Evolutionary conservation across 169 alveolate genomes (phyloP), one percentile per base, ranked within the genome.

Genomic region (Plasmodium coatneyi): DNA sequence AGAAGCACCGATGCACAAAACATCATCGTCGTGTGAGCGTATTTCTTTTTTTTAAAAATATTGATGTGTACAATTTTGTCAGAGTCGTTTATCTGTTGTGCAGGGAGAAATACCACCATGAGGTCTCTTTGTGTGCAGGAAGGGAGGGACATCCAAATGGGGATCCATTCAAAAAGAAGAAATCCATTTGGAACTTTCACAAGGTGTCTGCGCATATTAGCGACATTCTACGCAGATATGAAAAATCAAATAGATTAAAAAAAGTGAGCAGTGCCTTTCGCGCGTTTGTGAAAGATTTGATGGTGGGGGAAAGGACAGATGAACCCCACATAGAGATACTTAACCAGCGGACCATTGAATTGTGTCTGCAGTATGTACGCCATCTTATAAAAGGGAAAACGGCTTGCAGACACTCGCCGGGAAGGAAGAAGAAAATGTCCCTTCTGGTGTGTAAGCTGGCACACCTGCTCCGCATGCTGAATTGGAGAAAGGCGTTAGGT

Each of bases 401-500:
- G 41, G 36, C 3, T 12, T 36, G 30, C 34, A 43, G 32, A 2
- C 54, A 34, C 10, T 19, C 14, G 0, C 14, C 28, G 9, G 71
- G 49, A 66, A 79, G 28, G 46, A 72, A 80, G 41, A 84, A 84
- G 70, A 84, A 36, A 74, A 43, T 46, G 30, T 34, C 19, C 49
- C 6, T 79, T 3, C 2, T 56, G 19, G 80, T 89, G 82, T 89
- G 43, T 34, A 78, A 89, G 49, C 32, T 78, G 32, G 43, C 74
- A 12, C 34, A 79, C 10, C 14, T 89, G 1, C 71, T 89, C 10
- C 30, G 49, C 36, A 25, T 39, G 52, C 54, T 89, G 56, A 89
- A 78, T 60, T 89, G 94, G 94, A 60, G 72, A 3, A 80, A 56
- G 32, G 70, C 94, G 12, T 25, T 89, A 28, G 46, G 41, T 56